Evolutionary conservation across 1,139 yeast genomes (phyloP).

Genomic region (Yamadazyma friedrichii): DNA sequence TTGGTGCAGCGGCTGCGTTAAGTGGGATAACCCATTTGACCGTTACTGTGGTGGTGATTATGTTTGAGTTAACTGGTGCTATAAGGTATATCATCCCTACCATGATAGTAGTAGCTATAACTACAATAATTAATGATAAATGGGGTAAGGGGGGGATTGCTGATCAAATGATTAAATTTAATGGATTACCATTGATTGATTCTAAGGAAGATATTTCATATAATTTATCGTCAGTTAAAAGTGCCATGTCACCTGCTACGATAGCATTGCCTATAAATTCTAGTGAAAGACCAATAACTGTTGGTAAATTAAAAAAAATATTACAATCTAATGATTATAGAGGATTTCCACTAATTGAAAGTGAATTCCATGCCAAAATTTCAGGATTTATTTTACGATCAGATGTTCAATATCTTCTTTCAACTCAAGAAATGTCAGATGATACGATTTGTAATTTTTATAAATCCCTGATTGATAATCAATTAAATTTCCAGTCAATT

Average conservation of each 20-base stretch:
- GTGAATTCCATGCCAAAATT: conserved; percentile 30
- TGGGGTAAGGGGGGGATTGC: conserved; percentile 83
- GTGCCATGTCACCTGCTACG: conserved; percentile 64
- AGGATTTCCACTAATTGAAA: conserved; percentile 56
- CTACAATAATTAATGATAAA: conserved; percentile 71
- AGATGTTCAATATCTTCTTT: conserved; percentile 28
- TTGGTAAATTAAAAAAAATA: conserved; percentile 35
- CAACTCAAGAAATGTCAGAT: conserved; percentile 16
- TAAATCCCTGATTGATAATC: neutral
- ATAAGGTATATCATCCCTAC: conserved; percentile 86
- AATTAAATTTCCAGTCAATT: conserved; percentile 22
- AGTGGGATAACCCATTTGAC: conserved; percentile 93
- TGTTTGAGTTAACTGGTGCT: conserved; percentile 97
- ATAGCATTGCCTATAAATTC: conserved; percentile 45
- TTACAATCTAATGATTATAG: conserved; percentile 39
- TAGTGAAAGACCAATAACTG: conserved; percentile 24
- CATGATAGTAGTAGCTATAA: conserved; percentile 93
- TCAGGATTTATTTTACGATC: conserved; percentile 37
- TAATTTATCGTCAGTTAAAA: conserved; percentile 52
- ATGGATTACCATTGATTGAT: conserved; percentile 86
- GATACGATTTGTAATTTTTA: conserved; percentile 21
- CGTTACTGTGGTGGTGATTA: conserved; percentile 87
- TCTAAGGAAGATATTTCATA: conserved; percentile 57
- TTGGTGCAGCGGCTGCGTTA: conserved; percentile 97
- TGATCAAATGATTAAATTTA: conserved; percentile 87